Evolutionary conservation across 148 eudicot genomes (phyloP).

Genomic region (Talinum fruticosum): DNA sequence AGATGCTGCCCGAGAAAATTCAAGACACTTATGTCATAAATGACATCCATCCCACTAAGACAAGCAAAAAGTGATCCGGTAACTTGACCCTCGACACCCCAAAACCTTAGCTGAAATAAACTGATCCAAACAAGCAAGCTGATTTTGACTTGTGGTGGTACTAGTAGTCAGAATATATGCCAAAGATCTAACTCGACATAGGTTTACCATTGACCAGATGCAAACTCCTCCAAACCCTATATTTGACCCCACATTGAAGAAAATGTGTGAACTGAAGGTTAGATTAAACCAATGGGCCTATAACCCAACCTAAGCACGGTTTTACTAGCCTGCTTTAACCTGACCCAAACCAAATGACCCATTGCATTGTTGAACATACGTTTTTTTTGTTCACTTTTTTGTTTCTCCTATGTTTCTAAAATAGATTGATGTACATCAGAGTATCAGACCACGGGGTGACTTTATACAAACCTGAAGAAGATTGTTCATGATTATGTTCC

Average conservation of each 20-base stretch:
- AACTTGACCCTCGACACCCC: too few relatives aligned
- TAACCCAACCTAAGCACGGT: neutral
- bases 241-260: too few relatives aligned
- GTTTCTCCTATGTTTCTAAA: neutral
- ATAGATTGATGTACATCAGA: neutral
- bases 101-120: too few relatives aligned
- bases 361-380: neutral
- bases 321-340: neutral
- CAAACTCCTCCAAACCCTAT: too few relatives aligned
- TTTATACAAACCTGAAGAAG: slow-evolving; percentile 50
- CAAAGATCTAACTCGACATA: too few relatives aligned
- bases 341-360: neutral
- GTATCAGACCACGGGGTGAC: neutral
- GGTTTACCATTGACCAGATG: too few relatives aligned
- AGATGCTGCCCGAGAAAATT: slow-evolving; percentile 44
- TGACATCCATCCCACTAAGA: too few relatives aligned
- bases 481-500: slow-evolving; percentile 67
- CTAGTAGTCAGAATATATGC: too few relatives aligned
- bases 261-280: neutral
- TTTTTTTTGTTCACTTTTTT: neutral
- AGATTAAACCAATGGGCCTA: neutral
- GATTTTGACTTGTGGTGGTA: too few relatives aligned
- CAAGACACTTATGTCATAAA: neutral
- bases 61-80: too few relatives aligned
- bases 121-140: too few relatives aligned